These are phyloP conservation scores for Coprinellus micaceus DNA, from an alignment of 768 basidiomycete species.

Conservation along the genomic window DNA sequence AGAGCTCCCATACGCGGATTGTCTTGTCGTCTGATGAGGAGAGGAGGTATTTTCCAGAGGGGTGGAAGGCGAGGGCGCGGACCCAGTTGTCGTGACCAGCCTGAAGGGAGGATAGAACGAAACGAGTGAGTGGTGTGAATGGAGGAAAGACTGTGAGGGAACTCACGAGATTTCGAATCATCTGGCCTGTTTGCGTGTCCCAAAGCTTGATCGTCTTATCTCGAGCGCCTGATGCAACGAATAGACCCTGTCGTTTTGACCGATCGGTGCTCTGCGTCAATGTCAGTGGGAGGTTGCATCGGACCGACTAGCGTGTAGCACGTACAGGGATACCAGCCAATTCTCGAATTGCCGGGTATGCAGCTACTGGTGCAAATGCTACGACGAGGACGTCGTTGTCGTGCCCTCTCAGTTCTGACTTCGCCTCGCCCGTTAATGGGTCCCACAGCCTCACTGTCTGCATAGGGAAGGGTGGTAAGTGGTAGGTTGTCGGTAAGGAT, in stretches of 20 bases:
- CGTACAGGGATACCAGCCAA: slow-evolving; percentile 68
- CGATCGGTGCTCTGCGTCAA: slow-evolving; percentile 46
- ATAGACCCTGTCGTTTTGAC: slow-evolving; percentile 49
- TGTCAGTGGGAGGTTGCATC: background rate
- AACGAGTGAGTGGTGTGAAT: slow-evolving; percentile 7
- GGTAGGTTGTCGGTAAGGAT: slow-evolving; percentile 2
- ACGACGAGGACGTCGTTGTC: slow-evolving; percentile 83
- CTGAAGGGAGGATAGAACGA: slow-evolving; percentile 25
- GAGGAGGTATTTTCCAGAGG: slow-evolving; percentile 84
- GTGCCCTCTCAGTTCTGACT: slow-evolving; percentile 82
- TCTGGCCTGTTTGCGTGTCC: slow-evolving; percentile 81
- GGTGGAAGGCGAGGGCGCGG: slow-evolving; percentile 84
- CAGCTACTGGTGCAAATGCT: slow-evolving; percentile 72
- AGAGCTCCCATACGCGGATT: slow-evolving; percentile 85
- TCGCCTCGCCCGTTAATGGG: slow-evolving; percentile 66
- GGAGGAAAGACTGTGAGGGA: background rate
- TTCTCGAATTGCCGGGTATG: slow-evolving; percentile 75
- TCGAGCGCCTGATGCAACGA: slow-evolving; percentile 78
- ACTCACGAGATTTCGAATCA: slow-evolving; percentile 70
- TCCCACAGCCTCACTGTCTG: slow-evolving; percentile 84
- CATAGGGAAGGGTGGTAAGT: slow-evolving; percentile 8
- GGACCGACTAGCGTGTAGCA: slow-evolving; percentile 10
- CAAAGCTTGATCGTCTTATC: slow-evolving; percentile 92
- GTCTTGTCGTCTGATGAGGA: slow-evolving; percentile 92
- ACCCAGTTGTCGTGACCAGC: slow-evolving; percentile 90